Conservation (phyloP, 257 asterid genomes). For the Solanum piurae region DNA sequence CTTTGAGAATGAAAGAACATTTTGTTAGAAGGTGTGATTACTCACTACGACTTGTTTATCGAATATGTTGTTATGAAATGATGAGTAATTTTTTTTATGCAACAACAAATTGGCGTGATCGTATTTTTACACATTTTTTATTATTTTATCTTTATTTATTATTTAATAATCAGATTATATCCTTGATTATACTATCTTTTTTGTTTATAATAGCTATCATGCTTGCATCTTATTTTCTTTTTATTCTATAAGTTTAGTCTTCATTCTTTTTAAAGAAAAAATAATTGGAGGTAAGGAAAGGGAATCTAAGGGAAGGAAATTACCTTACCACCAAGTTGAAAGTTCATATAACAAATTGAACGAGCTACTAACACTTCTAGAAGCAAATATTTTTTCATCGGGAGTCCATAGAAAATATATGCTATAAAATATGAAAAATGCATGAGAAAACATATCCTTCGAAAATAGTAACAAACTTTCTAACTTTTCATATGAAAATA, state of each 20-base stretch:
- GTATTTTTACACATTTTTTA: not conserved
- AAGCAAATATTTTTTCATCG: not conserved
- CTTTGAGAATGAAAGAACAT: not conserved
- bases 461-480: not conserved
- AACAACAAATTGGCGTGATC: accelerated
- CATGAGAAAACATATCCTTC: no score
- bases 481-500: no score
- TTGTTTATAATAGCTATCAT: not conserved
- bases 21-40: not conserved
- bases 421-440: no score
- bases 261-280: no score
- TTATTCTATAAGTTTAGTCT: not conserved
- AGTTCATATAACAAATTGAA: no score
- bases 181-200: not conserved
- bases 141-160: no score
- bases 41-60: not conserved
- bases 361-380: not conserved
- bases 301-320: no score
- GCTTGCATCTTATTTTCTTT: not conserved
- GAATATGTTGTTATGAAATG: not conserved
- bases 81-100: not conserved
- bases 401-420: no score
- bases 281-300: no score
- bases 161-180: not conserved
- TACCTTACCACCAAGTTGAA: not conserved